These are phyloP conservation scores for Bondarzewia mesenterica DNA, from an alignment of 1,284 basidiomycete species.

Conservation along the genomic window DNA sequence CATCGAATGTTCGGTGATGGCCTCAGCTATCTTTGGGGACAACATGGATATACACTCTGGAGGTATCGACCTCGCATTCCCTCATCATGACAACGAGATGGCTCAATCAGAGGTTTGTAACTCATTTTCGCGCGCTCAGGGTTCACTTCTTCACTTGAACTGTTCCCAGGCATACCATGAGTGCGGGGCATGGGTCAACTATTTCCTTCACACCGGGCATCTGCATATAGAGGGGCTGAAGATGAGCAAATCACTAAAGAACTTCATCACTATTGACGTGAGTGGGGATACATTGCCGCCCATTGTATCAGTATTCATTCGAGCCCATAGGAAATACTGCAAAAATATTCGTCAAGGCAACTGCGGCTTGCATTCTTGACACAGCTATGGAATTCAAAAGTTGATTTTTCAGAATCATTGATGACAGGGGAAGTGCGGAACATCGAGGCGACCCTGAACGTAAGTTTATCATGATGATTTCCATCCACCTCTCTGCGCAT, in stretches of 20 bases:
- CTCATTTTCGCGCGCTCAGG: neutral
- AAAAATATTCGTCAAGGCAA: slow-evolving; percentile 82
- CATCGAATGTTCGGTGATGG: slow-evolving; percentile 99
- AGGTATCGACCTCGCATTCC: slow-evolving; percentile 95
- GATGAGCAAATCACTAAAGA: slow-evolving; percentile 99
- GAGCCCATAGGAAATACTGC: slow-evolving; percentile 73
- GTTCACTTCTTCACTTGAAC: neutral
- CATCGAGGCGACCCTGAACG: slow-evolving; percentile 84
- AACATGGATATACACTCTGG: slow-evolving; percentile 98
- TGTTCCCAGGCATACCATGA: slow-evolving; percentile 77
- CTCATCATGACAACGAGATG: slow-evolving; percentile 99
- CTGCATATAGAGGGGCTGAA: slow-evolving; percentile 98
- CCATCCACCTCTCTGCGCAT: neutral
- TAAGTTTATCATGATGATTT: slow-evolving; percentile 32
- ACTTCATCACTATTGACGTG: slow-evolving; percentile 98
- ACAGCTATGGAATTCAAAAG: slow-evolving; percentile 86
- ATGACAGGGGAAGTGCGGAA: slow-evolving; percentile 86
- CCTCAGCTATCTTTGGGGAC: slow-evolving; percentile 84
- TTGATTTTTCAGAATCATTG: slow-evolving; percentile 91
- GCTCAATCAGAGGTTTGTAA: slow-evolving; percentile 85
- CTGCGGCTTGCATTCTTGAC: slow-evolving; percentile 91
- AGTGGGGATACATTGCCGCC: slow-evolving; percentile 21
- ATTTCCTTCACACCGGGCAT: slow-evolving; percentile 98
- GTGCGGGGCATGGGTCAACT: slow-evolving; percentile 95
- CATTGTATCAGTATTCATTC: slow-evolving; percentile 7